Evolutionary conservation across 768 basidiomycete species (phyloP).

Genomic region (Mrakia gelida): DNA sequence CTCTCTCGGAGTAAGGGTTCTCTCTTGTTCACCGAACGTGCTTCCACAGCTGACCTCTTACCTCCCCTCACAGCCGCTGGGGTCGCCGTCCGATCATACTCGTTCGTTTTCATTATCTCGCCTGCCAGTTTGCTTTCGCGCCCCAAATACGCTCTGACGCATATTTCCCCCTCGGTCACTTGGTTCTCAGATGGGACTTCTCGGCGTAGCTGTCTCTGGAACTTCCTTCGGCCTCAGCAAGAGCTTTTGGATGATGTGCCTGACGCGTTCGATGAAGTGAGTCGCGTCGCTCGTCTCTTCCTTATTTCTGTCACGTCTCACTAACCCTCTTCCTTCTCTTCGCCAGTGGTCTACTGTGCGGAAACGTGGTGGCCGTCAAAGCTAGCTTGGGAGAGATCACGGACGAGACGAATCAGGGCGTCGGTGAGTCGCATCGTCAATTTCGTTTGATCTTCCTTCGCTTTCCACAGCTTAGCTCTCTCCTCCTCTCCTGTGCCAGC

Average conservation of each 20-base stretch:
- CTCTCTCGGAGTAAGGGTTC: not conserved
- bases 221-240: slow-evolving; percentile 15
- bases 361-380: slow-evolving; percentile 25
- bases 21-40: not conserved
- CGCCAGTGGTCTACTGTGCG: slow-evolving; percentile 1
- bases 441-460: not conserved
- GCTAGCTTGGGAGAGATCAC: slow-evolving; percentile 28
- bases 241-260: slow-evolving; percentile 18
- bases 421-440: not conserved
- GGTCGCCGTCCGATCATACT: slow-evolving; percentile 28
- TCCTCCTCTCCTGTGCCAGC: not conserved
- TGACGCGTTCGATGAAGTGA: slow-evolving; percentile 6
- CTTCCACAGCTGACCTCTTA: too few relatives aligned
- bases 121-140: not conserved
- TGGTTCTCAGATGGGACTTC: not conserved
- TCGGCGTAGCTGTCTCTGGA: slow-evolving; percentile 14
- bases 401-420: slow-evolving; percentile 22
- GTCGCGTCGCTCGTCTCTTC: not conserved
- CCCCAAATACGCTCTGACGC: not conserved
- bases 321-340: not conserved
- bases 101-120: not conserved
- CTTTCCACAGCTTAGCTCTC: not conserved
- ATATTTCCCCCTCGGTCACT: too few relatives aligned
- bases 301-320: not conserved
- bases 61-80: not conserved